Percentiles rank a stretch among this genome's conserved stretches.
These are phyloP conservation scores for Camptophora hylomeconis DNA, from an alignment of 2,329 filamentous ascomycete genomes.

Conservation along the genomic window DNA sequence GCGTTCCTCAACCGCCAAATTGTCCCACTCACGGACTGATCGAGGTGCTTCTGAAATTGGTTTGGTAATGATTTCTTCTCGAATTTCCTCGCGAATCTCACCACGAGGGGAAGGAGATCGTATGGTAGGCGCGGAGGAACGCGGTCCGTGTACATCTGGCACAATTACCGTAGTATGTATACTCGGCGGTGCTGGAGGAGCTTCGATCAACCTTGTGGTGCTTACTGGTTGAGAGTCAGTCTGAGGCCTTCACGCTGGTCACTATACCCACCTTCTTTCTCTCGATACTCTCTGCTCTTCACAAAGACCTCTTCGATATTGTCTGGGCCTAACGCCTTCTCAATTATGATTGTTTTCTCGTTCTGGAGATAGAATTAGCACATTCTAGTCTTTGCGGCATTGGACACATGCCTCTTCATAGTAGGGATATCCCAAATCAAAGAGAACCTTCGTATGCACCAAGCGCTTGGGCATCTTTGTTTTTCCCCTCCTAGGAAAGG, in stretches of 20 bases:
- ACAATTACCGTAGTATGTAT: conserved; percentile 6
- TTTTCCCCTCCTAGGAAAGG: conserved; percentile 72
- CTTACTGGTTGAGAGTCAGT: conserved; percentile 7
- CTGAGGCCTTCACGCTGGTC: background rate
- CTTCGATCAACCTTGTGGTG: conserved; percentile 21
- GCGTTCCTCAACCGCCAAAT: conserved; percentile 16
- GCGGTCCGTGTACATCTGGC: conserved; percentile 31
- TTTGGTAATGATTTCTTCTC: conserved; percentile 12
- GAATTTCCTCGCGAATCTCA: conserved; percentile 8
- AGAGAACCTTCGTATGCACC: conserved; percentile 66
- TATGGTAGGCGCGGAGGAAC: too few relatives aligned
- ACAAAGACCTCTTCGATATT: conserved; percentile 85
- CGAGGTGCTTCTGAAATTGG: conserved; percentile 18
- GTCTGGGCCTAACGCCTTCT: conserved; percentile 72
- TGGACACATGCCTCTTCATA: conserved; percentile 59
- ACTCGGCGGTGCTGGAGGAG: conserved; percentile 11
- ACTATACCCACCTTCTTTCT: conserved; percentile 13
- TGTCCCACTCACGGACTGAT: conserved; percentile 23
- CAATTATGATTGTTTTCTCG: conserved; percentile 59
- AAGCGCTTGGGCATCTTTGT: conserved; percentile 73
- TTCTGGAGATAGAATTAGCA: conserved; percentile 44
- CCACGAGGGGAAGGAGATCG: conserved; percentile 14
- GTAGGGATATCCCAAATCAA: conserved; percentile 75
- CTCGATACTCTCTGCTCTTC: conserved; percentile 61
- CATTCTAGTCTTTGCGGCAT: conserved; percentile 1